Percentiles rank a stretch among this genome's conserved stretches.
Conservation (phyloP, 768 basidiomycete species). For the Ramaria rubella region DNA sequence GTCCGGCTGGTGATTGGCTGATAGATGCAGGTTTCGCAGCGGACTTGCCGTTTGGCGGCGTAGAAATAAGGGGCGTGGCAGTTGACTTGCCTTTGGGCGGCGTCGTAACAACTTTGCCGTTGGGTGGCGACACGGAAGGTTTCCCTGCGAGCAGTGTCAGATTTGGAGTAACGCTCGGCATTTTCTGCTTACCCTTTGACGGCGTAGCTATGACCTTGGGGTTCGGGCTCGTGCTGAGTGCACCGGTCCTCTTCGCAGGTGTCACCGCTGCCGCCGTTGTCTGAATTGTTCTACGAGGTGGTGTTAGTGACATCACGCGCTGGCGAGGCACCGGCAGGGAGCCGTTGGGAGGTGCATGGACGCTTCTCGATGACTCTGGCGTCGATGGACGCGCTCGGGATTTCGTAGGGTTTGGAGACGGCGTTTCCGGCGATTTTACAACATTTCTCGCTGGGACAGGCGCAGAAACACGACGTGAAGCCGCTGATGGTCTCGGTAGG, state of each 20-base stretch:
- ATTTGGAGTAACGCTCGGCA: constrained; percentile 11
- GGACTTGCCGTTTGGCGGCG: background rate
- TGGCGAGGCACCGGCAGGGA: constrained; percentile 23
- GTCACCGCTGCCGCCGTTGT: constrained; percentile 20
- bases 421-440: constrained; percentile 20
- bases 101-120: constrained; percentile 17
- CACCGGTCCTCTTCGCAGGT: constrained; percentile 14
- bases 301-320: constrained; percentile 42
- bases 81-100: constrained; percentile 19
- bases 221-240: constrained; percentile 9
- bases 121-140: constrained; percentile 10
- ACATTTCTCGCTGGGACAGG: constrained; percentile 11
- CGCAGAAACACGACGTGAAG: constrained; percentile 19
- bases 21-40: constrained; percentile 7
- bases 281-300: constrained; percentile 24
- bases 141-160: constrained; percentile 18
- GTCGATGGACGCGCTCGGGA: constrained; percentile 12
- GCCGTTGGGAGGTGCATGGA: background rate
- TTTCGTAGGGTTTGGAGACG: constrained; percentile 25
- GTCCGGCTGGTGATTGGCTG: constrained; percentile 19
- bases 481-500: constrained; percentile 17
- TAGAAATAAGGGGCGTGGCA: constrained; percentile 16
- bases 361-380: constrained; percentile 14
- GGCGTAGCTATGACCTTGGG: constrained; percentile 19
- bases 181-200: constrained; percentile 12